Evolutionary conservation across 2,329 filamentous ascomycete genomes (phyloP).

Genomic region (Ciborinia camelliae): DNA sequence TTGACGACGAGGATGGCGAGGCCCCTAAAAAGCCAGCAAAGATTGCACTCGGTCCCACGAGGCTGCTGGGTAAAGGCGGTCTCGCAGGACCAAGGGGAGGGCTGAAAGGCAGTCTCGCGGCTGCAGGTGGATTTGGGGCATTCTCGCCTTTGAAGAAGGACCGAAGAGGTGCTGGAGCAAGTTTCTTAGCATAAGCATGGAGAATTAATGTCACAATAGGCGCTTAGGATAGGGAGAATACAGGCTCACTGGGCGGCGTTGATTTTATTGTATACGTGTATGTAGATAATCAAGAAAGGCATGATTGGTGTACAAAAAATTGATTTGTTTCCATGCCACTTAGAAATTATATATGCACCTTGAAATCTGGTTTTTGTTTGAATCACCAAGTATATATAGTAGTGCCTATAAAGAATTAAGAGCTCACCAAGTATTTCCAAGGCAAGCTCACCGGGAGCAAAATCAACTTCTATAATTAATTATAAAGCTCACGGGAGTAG

Average conservation of each 20-base stretch:
- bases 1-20: constrained; percentile 66
- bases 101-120: constrained; percentile 29
- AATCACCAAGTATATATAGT: not conserved
- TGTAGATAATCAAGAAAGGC: constrained; percentile 4
- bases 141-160: constrained; percentile 75
- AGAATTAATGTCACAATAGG: not conserved
- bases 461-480: too few species aligned
- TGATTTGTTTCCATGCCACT: not conserved
- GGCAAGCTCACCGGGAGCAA: not conserved
- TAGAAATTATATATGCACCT: not conserved
- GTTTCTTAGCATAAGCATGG: constrained; percentile 44
- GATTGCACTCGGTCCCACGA: constrained; percentile 33
- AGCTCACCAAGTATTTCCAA: not conserved
- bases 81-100: constrained; percentile 30
- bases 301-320: not conserved
- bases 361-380: not conserved
- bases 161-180: constrained; percentile 58
- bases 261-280: constrained; percentile 4
- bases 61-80: constrained; percentile 35
- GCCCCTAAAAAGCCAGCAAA: constrained; percentile 40
- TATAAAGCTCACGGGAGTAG: too few species aligned
- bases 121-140: constrained; percentile 46
- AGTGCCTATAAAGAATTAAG: too few species aligned
- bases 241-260: not conserved
- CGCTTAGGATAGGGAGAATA: constrained; percentile 14